Base-by-base conservation (phyloP, 352 stramenopile genomes). In the Globisporangium apiculatum region DNA sequence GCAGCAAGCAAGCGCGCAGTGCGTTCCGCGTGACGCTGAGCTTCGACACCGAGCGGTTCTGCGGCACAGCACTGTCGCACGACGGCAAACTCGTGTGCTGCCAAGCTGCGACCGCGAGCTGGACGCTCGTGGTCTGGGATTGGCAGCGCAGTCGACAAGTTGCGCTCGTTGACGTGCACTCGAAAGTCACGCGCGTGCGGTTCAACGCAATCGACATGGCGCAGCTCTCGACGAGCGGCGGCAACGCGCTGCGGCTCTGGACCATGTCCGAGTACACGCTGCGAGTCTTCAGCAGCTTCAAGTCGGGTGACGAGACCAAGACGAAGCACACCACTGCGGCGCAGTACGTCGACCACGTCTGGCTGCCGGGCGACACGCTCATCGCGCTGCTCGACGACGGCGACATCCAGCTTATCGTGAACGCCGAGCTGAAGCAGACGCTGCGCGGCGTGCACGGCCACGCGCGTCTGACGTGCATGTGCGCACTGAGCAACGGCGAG, bases 191-290 rank as follows among this genome's bases (percentile, higher is more conserved):
- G 49, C 70, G 83, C 37, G 77, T 91, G 18, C 77, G 70, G 17
- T 93, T 93, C 52, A 93, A 93, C 59, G 56, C 69, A 15, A 75
- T 89, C 46, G 83, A 93, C 57, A 86, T 91, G 73, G 83, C 78
- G 4, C 80, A 93, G 62, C 48, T 93, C 7, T 89, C 83, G 17
- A 87, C 80, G 9, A 87, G 77, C 11, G 83, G 81, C 2, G 76
- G 78, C 24, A 84, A 77, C 45, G 42, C 86, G 41, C 68, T 91
- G n/a, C 74, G 81, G 7, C 72, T 93, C 42, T 93, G 83, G 83
- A 89, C 74, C 58, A 68, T 93, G 37, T 73, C 71, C 31, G 75
- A 87, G 60, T 90, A 89, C 63, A 78, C 76, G 14, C 69, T 90
- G n/a, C 83, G 79, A 46, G 68, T 60, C 40, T 72, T 91, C 42